Percentiles rank a stretch among this genome's conserved stretches.
phyloP scores from a whole-genome alignment of 169 alveolate genomes.

The Plasmodium knowlesi region DNA sequence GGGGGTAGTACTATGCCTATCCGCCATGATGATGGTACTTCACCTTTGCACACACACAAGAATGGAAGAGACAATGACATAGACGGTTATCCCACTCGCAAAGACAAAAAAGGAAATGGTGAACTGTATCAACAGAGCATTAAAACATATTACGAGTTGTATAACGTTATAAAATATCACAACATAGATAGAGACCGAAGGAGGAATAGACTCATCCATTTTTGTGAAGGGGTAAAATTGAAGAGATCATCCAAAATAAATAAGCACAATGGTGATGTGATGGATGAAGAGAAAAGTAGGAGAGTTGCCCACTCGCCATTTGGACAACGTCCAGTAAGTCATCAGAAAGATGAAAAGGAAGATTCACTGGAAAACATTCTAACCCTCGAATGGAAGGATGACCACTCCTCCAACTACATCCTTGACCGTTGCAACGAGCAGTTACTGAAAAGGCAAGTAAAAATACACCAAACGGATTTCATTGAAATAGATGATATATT shows the following conservation, averaged over 20 bases:
- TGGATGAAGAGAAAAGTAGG: neutral
- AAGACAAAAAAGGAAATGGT: neutral
- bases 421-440: constrained; percentile 14
- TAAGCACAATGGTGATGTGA: neutral
- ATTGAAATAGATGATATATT: constrained; percentile 51
- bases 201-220: constrained; percentile 12
- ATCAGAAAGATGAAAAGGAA: neutral
- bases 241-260: neutral
- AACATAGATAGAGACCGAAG: constrained; percentile 11
- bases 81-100: neutral
- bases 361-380: neutral
- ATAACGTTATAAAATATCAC: constrained; percentile 20
- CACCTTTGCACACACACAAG: neutral
- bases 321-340: neutral
- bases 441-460: neutral
- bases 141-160: constrained; percentile 43
- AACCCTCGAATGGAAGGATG: neutral
- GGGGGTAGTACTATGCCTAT: neutral
- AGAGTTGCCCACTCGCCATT: too few species aligned
- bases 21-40: neutral
- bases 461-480: constrained; percentile 65
- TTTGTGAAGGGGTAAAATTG: constrained; percentile 23
- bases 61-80: neutral
- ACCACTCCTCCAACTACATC: constrained; percentile 3
- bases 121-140: neutral